Base-by-base conservation (phyloP, 2,329 filamentous ascomycete species). In the Pyricularia sp. region DNA sequence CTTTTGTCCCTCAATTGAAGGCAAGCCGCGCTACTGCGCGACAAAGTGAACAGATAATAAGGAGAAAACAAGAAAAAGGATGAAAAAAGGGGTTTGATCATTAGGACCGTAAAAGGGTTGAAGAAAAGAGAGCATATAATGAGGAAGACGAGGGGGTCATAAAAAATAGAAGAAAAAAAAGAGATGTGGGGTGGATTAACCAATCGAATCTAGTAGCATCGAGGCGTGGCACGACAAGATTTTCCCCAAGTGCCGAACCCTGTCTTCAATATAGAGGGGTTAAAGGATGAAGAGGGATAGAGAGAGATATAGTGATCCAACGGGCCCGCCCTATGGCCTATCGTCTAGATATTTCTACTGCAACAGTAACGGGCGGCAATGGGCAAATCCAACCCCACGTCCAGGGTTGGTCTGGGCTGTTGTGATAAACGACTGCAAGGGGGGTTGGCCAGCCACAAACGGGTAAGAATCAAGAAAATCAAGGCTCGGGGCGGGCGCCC, bases 71-170 rank as follows among this genome's bases (percentile, higher is more conserved):
- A 66, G 31, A 31, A 42, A 30, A 66, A 30, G 5, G 1, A 4
- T 20, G n/a, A 93, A 30, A 25, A 65, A 31, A 33, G 10, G n/a
- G 9, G 12, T 3, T 25, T 36, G 12, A 14, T 25, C n/a, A 58
- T 25, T n/a, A 23, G 33, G 33, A 66, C 10, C 12, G 23, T 28
- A 10, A 36, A 20, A 66, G 36, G 42, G n/a, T 28, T 50, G 36
- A 66, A 36, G 11, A 12, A 36, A 36, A 36, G 28, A 26, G 25
- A 26, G 23, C 6, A 4, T 7, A 55, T 36, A 17, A n/a, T 42
- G 59, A 64, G 17, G 59, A 14, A 25, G 11, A 30, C n/a, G n/a
- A 36, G 10, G 33, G 33, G 12, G 33, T 11, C 33, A 36, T 36
- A 11, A 28, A 17, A 23, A 17, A 28, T 26, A 20, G n/a, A 36